A percentile compares a stretch with the other conserved stretches of the same genome.
phyloP scores from a whole-genome alignment of 106 monocot genomes.

The Allium sativum region DNA sequence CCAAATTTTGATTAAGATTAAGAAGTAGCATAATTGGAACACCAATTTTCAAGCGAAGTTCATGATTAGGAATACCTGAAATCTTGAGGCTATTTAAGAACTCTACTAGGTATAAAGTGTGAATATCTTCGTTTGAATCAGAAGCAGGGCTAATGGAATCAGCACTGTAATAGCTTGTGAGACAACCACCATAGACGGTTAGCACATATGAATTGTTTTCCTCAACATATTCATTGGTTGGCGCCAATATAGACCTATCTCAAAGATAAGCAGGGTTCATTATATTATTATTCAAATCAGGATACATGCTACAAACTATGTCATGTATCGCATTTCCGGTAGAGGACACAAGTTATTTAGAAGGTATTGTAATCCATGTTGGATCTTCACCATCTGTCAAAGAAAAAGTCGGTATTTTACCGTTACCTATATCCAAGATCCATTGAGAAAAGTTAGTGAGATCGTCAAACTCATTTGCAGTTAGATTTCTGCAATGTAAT shows the following conservation, averaged over 20 bases:
- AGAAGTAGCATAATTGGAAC: conserved; percentile 5
- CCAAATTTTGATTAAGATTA: neutral
- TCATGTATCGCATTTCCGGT: too few relatives aligned
- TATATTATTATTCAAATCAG: neutral
- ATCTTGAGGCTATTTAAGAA: neutral
- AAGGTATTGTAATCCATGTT: too few relatives aligned
- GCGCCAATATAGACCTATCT: neutral
- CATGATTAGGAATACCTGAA: neutral
- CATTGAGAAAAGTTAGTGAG: too few relatives aligned
- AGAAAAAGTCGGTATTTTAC: too few relatives aligned
- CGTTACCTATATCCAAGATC: too few relatives aligned
- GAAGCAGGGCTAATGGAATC: neutral
- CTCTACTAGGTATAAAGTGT: neutral
- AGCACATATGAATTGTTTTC: neutral
- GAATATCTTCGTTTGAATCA: neutral
- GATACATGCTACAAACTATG: too few relatives aligned
- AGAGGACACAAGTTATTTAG: too few relatives aligned
- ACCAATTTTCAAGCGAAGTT: conserved; percentile 7
- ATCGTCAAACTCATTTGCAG: too few relatives aligned
- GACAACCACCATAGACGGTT: too few relatives aligned
- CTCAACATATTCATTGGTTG: neutral
- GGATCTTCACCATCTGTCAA: too few relatives aligned
- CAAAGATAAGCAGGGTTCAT: neutral
- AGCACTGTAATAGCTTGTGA: neutral
- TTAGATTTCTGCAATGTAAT: too few relatives aligned